A percentile compares a stretch with the other conserved stretches of the same genome.
Conservation (phyloP, 108 stramenopile genomes). For the Nitzschia sp. region DNA sequence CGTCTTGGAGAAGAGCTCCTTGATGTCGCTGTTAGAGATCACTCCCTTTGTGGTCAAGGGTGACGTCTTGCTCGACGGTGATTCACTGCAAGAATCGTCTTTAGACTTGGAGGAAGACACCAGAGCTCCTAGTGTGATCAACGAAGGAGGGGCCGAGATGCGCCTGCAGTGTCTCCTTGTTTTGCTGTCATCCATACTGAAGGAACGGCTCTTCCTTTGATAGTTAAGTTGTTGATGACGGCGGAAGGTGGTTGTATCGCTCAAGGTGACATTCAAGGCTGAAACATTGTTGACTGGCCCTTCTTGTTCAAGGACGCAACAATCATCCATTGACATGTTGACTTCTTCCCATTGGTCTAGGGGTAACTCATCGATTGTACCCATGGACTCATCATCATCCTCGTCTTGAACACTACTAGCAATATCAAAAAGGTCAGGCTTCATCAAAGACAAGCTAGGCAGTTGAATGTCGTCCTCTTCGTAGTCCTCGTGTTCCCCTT, state of each 20-base stretch:
- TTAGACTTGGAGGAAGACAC: too few species aligned
- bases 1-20: too few species aligned
- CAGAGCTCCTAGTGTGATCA: not conserved
- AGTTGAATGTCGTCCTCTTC: too few species aligned
- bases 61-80: not conserved
- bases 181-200: not conserved
- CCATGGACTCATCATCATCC: not conserved
- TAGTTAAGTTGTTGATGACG: not conserved
- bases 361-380: conserved; percentile 4
- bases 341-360: not conserved
- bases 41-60: too few species aligned
- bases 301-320: not conserved
- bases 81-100: not conserved
- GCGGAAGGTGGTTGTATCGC: not conserved
- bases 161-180: not conserved
- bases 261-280: not conserved
- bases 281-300: not conserved
- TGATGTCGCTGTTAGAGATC: too few species aligned
- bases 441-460: not conserved
- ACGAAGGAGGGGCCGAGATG: not conserved
- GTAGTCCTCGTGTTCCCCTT: not conserved
- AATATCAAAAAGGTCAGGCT: not conserved
- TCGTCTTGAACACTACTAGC: not conserved
- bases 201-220: too few species aligned
- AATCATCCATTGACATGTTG: not conserved